These are phyloP conservation scores for Globisporangium cystogenes DNA, from an alignment of 352 stramenopile species.

Conservation along the genomic window DNA sequence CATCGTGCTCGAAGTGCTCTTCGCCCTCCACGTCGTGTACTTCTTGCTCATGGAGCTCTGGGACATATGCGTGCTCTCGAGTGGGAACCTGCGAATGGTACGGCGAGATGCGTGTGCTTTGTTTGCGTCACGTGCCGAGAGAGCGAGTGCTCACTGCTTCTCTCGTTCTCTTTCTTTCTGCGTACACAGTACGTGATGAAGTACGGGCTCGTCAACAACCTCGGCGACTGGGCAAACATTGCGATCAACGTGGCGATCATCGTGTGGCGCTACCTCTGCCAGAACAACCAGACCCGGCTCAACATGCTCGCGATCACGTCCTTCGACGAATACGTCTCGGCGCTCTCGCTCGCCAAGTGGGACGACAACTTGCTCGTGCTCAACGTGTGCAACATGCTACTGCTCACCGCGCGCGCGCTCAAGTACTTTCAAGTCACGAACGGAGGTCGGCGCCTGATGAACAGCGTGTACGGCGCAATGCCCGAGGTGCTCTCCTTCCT, in stretches of 20 bases:
- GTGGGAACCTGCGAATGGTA: constrained; percentile 38
- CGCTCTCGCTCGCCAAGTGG: constrained; percentile 39
- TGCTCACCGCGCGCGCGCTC: constrained; percentile 46
- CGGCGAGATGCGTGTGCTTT: too few species aligned
- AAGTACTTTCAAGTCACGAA: constrained; percentile 73
- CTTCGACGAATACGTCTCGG: constrained; percentile 58
- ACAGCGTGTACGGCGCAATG: constrained; percentile 59
- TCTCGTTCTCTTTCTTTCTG: too few species aligned
- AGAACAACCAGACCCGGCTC: constrained; percentile 25
- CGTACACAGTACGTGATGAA: constrained; percentile 50
- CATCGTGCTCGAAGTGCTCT: constrained; percentile 37
- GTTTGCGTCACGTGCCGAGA: too few species aligned
- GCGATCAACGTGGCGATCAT: constrained; percentile 50
- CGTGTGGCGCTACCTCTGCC: constrained; percentile 49
- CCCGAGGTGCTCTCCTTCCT: constrained; percentile 66
- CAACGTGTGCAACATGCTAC: constrained; percentile 61
- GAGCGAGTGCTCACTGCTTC: too few species aligned
- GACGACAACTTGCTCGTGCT: constrained; percentile 57
- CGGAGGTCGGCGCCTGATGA: constrained; percentile 46
- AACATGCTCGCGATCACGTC: constrained; percentile 39
- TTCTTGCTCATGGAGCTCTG: constrained; percentile 59
- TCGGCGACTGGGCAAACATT: constrained; percentile 65
- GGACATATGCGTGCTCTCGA: constrained; percentile 59
- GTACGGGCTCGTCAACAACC: constrained; percentile 61
- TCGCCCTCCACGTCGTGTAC: constrained; percentile 44